Conservation (phyloP, 345 rosid genomes). For the Rhodomyrtus tomentosa region DNA sequence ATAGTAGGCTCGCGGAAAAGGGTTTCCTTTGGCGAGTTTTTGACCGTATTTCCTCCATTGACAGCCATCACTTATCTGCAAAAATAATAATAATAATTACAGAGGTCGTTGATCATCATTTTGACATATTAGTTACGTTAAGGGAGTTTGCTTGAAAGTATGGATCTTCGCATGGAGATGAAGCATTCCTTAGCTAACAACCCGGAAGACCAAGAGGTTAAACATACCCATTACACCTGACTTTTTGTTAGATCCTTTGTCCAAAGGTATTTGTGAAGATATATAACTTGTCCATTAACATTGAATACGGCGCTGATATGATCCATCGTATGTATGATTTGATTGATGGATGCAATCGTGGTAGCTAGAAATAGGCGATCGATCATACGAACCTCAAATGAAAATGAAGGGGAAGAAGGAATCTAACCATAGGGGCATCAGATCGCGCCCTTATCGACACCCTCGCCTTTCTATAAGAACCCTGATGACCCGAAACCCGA, state of each 20-base stretch:
- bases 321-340: neutral
- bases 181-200: too few species aligned
- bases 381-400: neutral
- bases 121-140: neutral
- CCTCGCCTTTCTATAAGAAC: conserved; percentile 46
- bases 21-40: conserved; percentile 78
- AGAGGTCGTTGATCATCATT: neutral
- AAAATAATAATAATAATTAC: neutral
- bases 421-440: conserved; percentile 37
- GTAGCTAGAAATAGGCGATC: neutral
- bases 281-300: neutral
- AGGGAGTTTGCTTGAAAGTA: neutral
- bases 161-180: neutral
- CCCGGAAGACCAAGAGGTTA: neutral
- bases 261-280: neutral
- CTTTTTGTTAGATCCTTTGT: neutral
- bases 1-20: conserved; percentile 91
- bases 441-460: conserved; percentile 52
- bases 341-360: neutral
- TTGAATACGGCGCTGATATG: neutral
- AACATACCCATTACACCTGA: neutral
- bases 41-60: conserved; percentile 98
- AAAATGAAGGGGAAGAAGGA: neutral
- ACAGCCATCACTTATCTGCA: conserved; percentile 79
- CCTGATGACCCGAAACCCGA: neutral